A percentile compares a stretch with the other conserved stretches of the same genome.
These are phyloP conservation scores for Murraya koenigii DNA, from an alignment of 345 rosid genomes.

Conservation along the genomic window DNA sequence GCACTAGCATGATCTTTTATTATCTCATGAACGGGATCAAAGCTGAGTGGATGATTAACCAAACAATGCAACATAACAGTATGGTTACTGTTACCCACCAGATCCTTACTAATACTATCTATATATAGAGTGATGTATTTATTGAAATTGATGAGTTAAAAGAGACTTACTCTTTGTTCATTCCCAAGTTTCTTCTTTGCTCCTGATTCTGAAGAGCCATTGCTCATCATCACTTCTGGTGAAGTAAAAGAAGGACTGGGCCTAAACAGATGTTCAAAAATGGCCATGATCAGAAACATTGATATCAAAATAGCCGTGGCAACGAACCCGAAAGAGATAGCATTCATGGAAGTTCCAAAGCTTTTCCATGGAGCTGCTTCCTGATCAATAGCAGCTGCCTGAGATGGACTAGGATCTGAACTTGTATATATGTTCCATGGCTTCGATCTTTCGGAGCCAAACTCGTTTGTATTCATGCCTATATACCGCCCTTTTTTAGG, in stretches of 20 bases:
- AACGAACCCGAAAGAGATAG: constrained; percentile 83
- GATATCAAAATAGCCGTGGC: constrained; percentile 91
- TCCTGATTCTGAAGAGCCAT: constrained; percentile 27
- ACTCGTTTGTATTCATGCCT: constrained; percentile 39
- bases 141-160: neutral
- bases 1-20: too few species aligned
- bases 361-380: constrained; percentile 61
- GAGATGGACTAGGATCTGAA: constrained; percentile 39
- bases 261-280: constrained; percentile 82
- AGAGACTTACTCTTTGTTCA: constrained; percentile 40
- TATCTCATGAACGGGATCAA: too few species aligned
- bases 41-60: too few species aligned
- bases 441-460: constrained; percentile 49
- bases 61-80: too few species aligned
- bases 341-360: constrained; percentile 69
- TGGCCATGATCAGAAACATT: constrained; percentile 95
- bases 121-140: neutral
- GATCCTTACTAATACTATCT: too few species aligned
- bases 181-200: constrained; percentile 35
- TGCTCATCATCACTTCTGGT: constrained; percentile 28
- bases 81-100: too few species aligned
- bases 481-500: neutral
- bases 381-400: constrained; percentile 21
- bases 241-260: constrained; percentile 62
- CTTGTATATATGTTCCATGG: constrained; percentile 57